phyloP scores from a whole-genome alignment of 1,139 yeast species.

The Tardiomyces digboiensis region DNA sequence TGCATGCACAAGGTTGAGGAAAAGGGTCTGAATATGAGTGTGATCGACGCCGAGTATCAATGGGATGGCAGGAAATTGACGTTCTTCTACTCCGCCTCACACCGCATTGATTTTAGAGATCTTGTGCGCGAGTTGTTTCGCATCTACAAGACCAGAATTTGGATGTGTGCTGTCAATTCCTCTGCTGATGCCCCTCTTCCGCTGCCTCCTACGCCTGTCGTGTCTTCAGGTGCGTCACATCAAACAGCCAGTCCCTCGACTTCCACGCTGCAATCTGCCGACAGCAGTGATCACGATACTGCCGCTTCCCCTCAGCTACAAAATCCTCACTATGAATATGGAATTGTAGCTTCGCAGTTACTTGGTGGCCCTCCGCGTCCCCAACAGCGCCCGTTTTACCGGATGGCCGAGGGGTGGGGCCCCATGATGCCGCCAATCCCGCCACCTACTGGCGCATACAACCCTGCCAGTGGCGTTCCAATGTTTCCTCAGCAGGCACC shows the following conservation, averaged over 20 bases:
- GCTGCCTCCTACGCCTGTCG: not conserved
- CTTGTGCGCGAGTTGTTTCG: conserved; percentile 87
- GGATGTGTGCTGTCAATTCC: conserved; percentile 78
- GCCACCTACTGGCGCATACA: not conserved
- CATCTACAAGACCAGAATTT: conserved; percentile 90
- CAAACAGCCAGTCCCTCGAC: not conserved
- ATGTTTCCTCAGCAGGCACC: not conserved
- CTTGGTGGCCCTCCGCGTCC: not conserved
- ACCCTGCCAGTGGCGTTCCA: not conserved
- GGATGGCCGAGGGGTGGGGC: not conserved
- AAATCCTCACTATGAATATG: not conserved
- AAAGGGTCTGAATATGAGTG: conserved; percentile 36
- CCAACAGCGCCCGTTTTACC: not conserved
- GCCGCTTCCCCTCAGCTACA: not conserved
- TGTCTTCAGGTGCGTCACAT: not conserved
- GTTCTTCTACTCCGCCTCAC: conserved; percentile 75
- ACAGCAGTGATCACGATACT: not conserved
- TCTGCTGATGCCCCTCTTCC: not conserved
- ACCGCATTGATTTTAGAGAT: conserved; percentile 86
- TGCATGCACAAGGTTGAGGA: conserved; percentile 50
- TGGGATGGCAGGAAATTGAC: conserved; percentile 92
- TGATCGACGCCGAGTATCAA: conserved; percentile 81
- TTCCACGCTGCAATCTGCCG: not conserved
- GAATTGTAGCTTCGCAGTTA: not conserved
- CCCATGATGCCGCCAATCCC: not conserved